Evolutionary conservation across 805 yeast species (phyloP).

Genomic region (Candida manassasensis): DNA sequence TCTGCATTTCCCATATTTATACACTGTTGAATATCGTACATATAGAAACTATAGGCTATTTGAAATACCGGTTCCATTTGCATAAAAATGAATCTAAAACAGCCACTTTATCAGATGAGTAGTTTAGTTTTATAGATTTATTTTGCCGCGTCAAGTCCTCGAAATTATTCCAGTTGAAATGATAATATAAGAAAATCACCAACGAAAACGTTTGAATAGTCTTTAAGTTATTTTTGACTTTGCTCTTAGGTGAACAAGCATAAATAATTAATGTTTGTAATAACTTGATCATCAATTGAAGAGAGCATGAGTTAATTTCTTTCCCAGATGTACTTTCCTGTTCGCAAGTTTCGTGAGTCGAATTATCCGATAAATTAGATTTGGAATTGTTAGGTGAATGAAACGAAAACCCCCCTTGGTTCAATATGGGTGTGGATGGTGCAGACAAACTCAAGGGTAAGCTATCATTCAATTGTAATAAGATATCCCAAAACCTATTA

Average conservation of each 20-base stretch:
- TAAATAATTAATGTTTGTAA: slow-evolving; percentile 31
- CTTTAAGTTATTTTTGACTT: slow-evolving; percentile 23
- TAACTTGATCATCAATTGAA: slow-evolving; percentile 27
- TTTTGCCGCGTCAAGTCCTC: slow-evolving; percentile 30
- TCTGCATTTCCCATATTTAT: neutral
- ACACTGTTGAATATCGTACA: slow-evolving; percentile 14
- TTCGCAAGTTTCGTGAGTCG: slow-evolving; percentile 1
- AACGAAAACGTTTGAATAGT: slow-evolving; percentile 30
- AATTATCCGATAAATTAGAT: slow-evolving; percentile 1
- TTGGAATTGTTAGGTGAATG: slow-evolving; percentile 3
- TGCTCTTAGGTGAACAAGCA: slow-evolving; percentile 30
- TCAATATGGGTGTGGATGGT: slow-evolving; percentile 36
- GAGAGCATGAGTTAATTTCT: slow-evolving; percentile 21
- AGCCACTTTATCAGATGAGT: slow-evolving; percentile 25
- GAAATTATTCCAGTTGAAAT: slow-evolving; percentile 37
- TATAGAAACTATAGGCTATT: neutral
- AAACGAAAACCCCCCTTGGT: slow-evolving; percentile 6
- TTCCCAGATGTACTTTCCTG: neutral
- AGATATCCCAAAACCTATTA: slow-evolving; percentile 27
- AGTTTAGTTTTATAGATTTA: slow-evolving; percentile 35
- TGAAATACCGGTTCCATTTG: slow-evolving; percentile 33
- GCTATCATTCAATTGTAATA: slow-evolving; percentile 37
- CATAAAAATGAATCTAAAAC: slow-evolving; percentile 34
- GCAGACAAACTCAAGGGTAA: slow-evolving; percentile 42
- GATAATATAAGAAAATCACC: slow-evolving; percentile 34